A percentile compares a stretch with the other conserved stretches of the same genome.
These are phyloP conservation scores for Cryptococcus sp. DNA, from an alignment of 1,284 basidiomycete species.

Conservation along the genomic window DNA sequence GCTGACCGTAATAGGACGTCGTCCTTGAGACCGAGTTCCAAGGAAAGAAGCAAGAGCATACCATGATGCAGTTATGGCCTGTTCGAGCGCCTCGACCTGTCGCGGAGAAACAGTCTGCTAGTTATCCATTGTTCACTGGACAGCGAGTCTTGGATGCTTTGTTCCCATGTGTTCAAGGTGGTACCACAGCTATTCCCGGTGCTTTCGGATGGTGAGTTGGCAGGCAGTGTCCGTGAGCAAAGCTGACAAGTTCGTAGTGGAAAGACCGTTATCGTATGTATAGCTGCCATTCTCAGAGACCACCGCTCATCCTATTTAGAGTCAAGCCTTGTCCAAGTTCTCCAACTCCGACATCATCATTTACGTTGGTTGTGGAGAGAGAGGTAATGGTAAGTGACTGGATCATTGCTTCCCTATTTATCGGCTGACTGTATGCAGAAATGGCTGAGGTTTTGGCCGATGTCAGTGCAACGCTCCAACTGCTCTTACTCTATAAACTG, in stretches of 20 bases:
- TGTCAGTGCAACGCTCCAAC: slow-evolving; percentile 49
- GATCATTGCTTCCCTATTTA: slow-evolving; percentile 6
- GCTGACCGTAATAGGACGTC: slow-evolving; percentile 61
- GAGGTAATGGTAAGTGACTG: slow-evolving; percentile 69
- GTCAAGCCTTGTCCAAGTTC: slow-evolving; percentile 90
- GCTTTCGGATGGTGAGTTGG: slow-evolving; percentile 78
- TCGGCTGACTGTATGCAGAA: slow-evolving; percentile 36
- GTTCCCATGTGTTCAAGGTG: slow-evolving; percentile 99
- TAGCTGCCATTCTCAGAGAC: neutral
- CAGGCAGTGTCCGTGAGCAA: neutral
- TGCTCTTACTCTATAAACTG: neutral
- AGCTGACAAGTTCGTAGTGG: slow-evolving; percentile 49
- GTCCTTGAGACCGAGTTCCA: slow-evolving; percentile 98
- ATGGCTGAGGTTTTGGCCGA: slow-evolving; percentile 99
- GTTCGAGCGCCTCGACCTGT: slow-evolving; percentile 96
- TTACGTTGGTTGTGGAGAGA: slow-evolving; percentile 95
- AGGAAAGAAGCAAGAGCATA: slow-evolving; percentile 87
- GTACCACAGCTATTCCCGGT: slow-evolving; percentile 97
- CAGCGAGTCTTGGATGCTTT: slow-evolving; percentile 96
- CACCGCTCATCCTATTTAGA: slow-evolving; percentile 6
- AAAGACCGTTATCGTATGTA: slow-evolving; percentile 87
- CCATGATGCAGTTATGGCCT: slow-evolving; percentile 98
- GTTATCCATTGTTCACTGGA: slow-evolving; percentile 89
- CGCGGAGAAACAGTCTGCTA: slow-evolving; percentile 87
- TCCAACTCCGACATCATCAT: slow-evolving; percentile 99